A percentile compares a stretch with the other conserved stretches of the same genome.
Conservation (phyloP, 176 grass and related monocot species). For the Tuctoria greenei region DNA sequence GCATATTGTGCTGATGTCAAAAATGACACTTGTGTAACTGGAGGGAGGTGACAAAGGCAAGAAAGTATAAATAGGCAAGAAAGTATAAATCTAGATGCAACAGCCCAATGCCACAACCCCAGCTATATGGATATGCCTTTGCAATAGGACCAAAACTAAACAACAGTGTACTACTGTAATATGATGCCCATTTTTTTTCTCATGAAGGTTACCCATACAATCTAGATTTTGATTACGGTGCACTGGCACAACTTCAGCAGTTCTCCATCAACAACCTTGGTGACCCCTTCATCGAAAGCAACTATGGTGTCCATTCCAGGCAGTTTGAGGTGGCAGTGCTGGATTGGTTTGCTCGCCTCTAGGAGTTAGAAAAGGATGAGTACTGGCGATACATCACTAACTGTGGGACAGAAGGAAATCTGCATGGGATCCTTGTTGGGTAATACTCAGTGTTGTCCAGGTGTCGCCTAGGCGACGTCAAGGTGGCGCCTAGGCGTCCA, state of each 20-base stretch:
- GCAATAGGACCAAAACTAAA: not conserved
- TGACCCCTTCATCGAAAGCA: slow-evolving; percentile 89
- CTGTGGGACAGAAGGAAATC: slow-evolving; percentile 86
- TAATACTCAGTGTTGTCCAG: too few species aligned
- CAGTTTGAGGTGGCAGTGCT: slow-evolving; percentile 85
- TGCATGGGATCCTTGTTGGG: slow-evolving; percentile 90
- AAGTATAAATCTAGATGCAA: not conserved
- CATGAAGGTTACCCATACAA: slow-evolving; percentile 81
- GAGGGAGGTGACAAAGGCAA: not conserved
- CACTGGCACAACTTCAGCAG: slow-evolving; percentile 63
- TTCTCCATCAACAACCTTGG: slow-evolving; percentile 91
- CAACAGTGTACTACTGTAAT: not conserved
- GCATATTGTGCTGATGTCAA: not conserved
- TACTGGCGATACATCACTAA: slow-evolving; percentile 95
- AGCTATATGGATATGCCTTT: not conserved
- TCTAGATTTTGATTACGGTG: slow-evolving; percentile 83
- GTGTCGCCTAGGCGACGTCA: too few species aligned
- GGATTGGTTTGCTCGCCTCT: slow-evolving; percentile 89
- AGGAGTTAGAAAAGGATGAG: slow-evolving; percentile 68
- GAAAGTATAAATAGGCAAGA: too few species aligned
- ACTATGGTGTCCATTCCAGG: slow-evolving; percentile 84
- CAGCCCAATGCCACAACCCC: not conserved
- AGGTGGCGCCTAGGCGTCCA: too few species aligned
- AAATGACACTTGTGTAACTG: not conserved
- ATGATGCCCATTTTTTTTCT: not conserved